Evolutionary conservation across 2,329 filamentous ascomycete genomes (phyloP).

Genomic region (Colletotrichum costaricense): DNA sequence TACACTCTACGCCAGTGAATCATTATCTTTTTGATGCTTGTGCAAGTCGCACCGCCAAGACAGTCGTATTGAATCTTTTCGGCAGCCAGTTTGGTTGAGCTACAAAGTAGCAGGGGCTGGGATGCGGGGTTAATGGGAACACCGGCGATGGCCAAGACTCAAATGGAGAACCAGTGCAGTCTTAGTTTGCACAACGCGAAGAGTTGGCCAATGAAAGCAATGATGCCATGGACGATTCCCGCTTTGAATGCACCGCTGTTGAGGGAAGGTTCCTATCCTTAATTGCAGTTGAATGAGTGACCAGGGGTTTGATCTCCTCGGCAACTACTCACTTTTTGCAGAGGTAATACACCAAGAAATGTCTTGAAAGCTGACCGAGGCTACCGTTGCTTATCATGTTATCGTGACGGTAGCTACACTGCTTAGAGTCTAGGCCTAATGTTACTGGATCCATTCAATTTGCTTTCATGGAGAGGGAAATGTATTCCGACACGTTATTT

Average conservation of each 20-base stretch:
- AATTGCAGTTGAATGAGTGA: neutral
- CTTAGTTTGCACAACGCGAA: neutral
- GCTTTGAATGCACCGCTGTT: conserved; percentile 9
- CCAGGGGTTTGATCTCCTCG: neutral
- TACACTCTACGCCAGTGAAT: neutral
- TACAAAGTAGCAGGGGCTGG: neutral
- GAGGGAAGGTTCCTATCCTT: neutral
- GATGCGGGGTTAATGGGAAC: conserved; percentile 20
- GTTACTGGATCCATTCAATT: too few species aligned
- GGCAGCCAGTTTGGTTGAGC: neutral
- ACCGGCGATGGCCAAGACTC: conserved; percentile 12
- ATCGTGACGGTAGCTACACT: too few species aligned
- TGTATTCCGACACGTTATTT: neutral
- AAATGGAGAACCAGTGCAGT: neutral
- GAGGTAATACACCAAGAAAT: too few species aligned
- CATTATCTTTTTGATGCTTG: neutral
- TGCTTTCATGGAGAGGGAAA: too few species aligned
- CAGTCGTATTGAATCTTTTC: conserved; percentile 1
- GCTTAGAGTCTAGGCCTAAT: too few species aligned
- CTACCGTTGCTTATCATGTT: too few species aligned
- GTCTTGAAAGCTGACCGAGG: too few species aligned
- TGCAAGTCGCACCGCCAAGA: conserved; percentile 19
- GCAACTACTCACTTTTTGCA: too few species aligned
- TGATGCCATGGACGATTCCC: neutral
- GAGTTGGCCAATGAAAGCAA: conserved; percentile 9